Percentiles rank a stretch among this genome's conserved stretches.
Evolutionary conservation across 2,329 filamentous ascomycete species (phyloP).

Genomic region (Aureobasidium sp.): DNA sequence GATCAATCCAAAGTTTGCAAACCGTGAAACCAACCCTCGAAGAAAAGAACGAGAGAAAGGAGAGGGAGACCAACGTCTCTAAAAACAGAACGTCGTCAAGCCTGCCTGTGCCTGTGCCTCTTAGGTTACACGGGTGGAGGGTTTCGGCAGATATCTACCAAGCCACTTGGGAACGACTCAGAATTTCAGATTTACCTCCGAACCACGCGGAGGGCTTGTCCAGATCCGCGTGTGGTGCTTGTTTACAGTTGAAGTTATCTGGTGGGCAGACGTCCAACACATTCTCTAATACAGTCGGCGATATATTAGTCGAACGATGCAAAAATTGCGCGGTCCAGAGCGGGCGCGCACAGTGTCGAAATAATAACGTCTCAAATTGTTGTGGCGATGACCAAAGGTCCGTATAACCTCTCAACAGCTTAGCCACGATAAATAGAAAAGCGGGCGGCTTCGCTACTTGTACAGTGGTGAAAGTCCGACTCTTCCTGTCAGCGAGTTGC

Average conservation of each 20-base stretch:
- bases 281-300: neutral
- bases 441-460: neutral
- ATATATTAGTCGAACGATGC: neutral
- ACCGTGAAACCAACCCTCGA: neutral
- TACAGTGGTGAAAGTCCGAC: neutral
- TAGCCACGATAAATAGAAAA: constrained; percentile 1
- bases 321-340: neutral
- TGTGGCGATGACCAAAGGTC: neutral
- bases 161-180: neutral
- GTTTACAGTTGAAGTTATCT: neutral
- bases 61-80: neutral
- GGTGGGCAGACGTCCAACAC: neutral
- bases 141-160: neutral
- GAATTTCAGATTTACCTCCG: neutral
- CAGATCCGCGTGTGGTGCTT: neutral
- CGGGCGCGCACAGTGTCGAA: neutral
- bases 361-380: neutral
- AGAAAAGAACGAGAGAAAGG: neutral
- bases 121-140: constrained; percentile 9
- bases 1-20: neutral
- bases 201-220: neutral
- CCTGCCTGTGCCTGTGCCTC: neutral
- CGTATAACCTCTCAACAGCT: constrained; percentile 8
- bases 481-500: neutral
- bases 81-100: neutral